A percentile compares a stretch with the other conserved stretches of the same genome.
phyloP scores from a whole-genome alignment of 1,284 basidiomycete genomes.

The Xanthoconium separans region DNA sequence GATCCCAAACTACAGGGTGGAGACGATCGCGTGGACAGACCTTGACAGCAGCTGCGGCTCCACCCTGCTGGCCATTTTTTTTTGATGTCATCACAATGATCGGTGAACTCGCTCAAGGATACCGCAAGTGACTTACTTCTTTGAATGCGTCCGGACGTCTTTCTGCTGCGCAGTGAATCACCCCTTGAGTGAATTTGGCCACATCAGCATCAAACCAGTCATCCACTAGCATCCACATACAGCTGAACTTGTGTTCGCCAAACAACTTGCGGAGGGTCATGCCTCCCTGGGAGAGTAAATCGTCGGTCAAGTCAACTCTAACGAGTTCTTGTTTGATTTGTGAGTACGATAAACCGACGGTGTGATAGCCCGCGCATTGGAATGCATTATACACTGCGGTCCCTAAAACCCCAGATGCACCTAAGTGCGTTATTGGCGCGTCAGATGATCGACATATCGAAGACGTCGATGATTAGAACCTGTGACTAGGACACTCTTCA shows the following conservation, averaged over 20 bases:
- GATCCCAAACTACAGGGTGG: not conserved
- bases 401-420: slow-evolving; percentile 78
- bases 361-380: slow-evolving; percentile 39
- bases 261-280: slow-evolving; percentile 42
- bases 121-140: slow-evolving; percentile 46
- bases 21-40: slow-evolving; percentile 35
- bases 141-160: slow-evolving; percentile 81
- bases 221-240: slow-evolving; percentile 40
- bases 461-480: slow-evolving; percentile 32
- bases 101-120: not conserved
- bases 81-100: slow-evolving; percentile 1
- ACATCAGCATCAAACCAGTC: slow-evolving; percentile 1
- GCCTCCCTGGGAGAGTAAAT: slow-evolving; percentile 43
- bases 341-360: slow-evolving; percentile 65
- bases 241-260: slow-evolving; percentile 54
- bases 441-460: slow-evolving; percentile 8
- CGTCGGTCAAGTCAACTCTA: slow-evolving; percentile 61
- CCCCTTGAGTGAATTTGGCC: slow-evolving; percentile 45
- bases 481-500: slow-evolving; percentile 50
- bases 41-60: slow-evolving; percentile 60
- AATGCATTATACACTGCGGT: slow-evolving; percentile 66
- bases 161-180: slow-evolving; percentile 86
- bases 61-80: slow-evolving; percentile 36
- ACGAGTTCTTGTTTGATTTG: slow-evolving; percentile 52
- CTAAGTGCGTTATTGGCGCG: slow-evolving; percentile 34